These are phyloP conservation scores for Lithohypha guttulata DNA, from an alignment of 2,329 filamentous ascomycete genomes.

Conservation along the genomic window DNA sequence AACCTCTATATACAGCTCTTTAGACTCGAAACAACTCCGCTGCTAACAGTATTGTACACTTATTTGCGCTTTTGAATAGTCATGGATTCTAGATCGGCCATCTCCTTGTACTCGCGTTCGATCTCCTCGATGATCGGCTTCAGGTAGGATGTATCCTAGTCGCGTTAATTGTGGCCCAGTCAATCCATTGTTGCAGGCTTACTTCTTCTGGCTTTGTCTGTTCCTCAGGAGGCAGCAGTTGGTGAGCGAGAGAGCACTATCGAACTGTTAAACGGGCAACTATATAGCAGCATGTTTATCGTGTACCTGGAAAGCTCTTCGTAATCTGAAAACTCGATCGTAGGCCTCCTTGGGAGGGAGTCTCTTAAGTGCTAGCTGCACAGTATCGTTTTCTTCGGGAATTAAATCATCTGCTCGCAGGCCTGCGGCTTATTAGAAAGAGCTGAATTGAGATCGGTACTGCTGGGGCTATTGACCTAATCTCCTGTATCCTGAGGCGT, in stretches of 20 bases:
- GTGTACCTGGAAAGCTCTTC: constrained; percentile 79
- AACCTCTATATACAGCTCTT: constrained; percentile 10
- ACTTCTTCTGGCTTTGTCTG: constrained; percentile 60
- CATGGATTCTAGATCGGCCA: constrained; percentile 58
- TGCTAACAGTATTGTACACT: constrained; percentile 6
- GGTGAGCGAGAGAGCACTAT: constrained; percentile 56
- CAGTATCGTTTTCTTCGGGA: constrained; percentile 78
- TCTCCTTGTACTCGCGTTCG: constrained; percentile 56
- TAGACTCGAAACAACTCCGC: neutral
- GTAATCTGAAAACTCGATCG: constrained; percentile 94
- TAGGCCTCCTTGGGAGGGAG: constrained; percentile 83
- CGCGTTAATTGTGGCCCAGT: constrained; percentile 5
- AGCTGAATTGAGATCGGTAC: constrained; percentile 1
- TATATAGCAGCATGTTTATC: no score
- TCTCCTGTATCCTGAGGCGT: constrained; percentile 84
- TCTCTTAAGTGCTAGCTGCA: constrained; percentile 81
- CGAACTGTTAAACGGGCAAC: no score
- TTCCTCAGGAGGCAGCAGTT: constrained; percentile 52
- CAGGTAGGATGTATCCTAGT: constrained; percentile 56
- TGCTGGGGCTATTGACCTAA: constrained; percentile 54
- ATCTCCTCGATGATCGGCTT: constrained; percentile 58
- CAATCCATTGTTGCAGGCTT: constrained; percentile 23
- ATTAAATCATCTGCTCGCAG: constrained; percentile 86
- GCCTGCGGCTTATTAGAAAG: constrained; percentile 16
- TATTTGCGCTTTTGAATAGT: constrained; percentile 36